These are phyloP conservation scores for Acacia confusa DNA, from an alignment of 306 rosid species.

Conservation along the genomic window DNA sequence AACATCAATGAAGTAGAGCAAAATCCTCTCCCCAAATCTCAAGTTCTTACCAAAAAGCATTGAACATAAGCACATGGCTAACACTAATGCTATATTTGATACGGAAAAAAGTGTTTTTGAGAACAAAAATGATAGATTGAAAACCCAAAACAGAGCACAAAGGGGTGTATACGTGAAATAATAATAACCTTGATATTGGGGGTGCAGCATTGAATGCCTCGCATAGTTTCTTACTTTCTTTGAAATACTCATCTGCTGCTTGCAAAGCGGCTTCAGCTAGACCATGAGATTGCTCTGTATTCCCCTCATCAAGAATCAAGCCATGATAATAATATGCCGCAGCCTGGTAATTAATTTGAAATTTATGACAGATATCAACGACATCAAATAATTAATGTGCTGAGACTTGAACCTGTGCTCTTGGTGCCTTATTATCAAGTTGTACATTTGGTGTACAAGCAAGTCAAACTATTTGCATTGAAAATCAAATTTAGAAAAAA, in stretches of 20 bases:
- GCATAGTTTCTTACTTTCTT: constrained; percentile 88
- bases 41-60: constrained; percentile 1
- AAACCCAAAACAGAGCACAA: not conserved
- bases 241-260: constrained; percentile 94
- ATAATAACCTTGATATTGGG: constrained; percentile 79
- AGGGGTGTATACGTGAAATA: constrained; percentile 12
- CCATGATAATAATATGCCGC: constrained; percentile 98
- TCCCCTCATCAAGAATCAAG: constrained; percentile 96
- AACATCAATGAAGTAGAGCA: not conserved
- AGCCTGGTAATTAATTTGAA: constrained; percentile 53
- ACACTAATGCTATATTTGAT: not conserved
- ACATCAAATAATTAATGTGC: constrained; percentile 3
- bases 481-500: constrained; percentile 3
- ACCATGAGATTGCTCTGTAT: constrained; percentile 93
- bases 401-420: not conserved
- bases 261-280: constrained; percentile 99
- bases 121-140: not conserved
- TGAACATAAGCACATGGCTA: not conserved
- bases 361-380: constrained; percentile 21
- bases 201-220: constrained; percentile 74
- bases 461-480: constrained; percentile 8
- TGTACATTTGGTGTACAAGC: not conserved
- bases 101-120: not conserved
- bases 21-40: not conserved
- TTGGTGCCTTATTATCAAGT: not conserved